Percentiles rank a stretch among this genome's conserved stretches.
These are phyloP conservation scores for Pleochaeta shiraiana DNA, from an alignment of 2,329 filamentous ascomycete genomes.

Conservation along the genomic window DNA sequence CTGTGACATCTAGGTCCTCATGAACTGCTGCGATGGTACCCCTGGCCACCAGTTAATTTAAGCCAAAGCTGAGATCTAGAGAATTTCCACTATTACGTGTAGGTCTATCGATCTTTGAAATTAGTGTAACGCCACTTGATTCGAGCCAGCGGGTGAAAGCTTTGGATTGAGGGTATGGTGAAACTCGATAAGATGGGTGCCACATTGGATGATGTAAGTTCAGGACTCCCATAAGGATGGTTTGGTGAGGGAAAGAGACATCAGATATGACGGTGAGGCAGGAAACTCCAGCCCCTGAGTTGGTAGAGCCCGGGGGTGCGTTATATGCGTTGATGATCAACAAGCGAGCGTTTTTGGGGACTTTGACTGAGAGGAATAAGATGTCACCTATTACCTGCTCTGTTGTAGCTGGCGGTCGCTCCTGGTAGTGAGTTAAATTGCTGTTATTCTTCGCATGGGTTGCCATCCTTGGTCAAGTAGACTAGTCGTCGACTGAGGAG, in stretches of 20 bases:
- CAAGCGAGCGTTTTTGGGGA: neutral
- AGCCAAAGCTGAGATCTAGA: neutral
- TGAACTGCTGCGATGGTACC: neutral
- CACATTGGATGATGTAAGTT: neutral
- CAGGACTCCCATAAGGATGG: neutral
- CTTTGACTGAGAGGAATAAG: neutral
- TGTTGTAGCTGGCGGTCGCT: neutral
- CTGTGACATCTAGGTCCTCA: neutral
- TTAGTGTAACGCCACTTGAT: neutral
- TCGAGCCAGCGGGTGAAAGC: neutral
- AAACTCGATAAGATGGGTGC: neutral
- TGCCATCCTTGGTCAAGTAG: neutral
- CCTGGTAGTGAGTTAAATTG: neutral
- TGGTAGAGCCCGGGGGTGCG: neutral
- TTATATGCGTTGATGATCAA: neutral
- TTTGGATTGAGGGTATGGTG: neutral
- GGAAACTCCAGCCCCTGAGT: neutral
- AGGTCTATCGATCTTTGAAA: neutral
- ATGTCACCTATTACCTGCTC: neutral
- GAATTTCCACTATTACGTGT: neutral
- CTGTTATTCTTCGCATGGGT: neutral
- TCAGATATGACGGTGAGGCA: neutral
- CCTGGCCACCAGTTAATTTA: neutral
- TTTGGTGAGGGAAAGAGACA: neutral
- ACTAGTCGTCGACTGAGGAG: neutral